Evolutionary conservation across 2,329 filamentous ascomycete species (phyloP), one percentile per base, ranked within the genome.

Genomic region (Alternaria angustiovoidea): DNA sequence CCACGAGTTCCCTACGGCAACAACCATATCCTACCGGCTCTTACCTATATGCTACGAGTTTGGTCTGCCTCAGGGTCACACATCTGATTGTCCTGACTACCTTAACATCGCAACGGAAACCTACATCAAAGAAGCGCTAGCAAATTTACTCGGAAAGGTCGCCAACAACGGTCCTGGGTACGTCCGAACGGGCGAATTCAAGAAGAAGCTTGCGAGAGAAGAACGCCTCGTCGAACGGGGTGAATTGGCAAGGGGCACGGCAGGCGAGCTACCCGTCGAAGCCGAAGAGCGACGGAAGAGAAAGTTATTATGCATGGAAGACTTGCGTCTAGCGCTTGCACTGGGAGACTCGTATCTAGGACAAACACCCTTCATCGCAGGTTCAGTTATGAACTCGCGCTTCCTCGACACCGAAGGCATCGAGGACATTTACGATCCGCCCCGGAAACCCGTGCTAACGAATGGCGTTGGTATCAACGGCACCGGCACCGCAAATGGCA

Each of bases 161-260:
- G 79, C 84, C 51, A 80, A 79, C 28, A 89, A 89, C 63, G 86
- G 85, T 1, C 82, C 85, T 1, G 75, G 75, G 7, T 80, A 79
- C 56, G 87, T 97, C 59, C 90, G 93, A 75, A 96, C 93, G 2
- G 86, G 89, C 67, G 89, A 88, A 59, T 97, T 94, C 78, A 88
- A 88, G 64, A 85, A 86, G 59, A 91, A 92, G 74, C 83, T 97
- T 11, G 87, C 88, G 55, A 83, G 84, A 47, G 94, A 97, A 76
- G 93, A 97, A 74, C 86, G 90, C 43, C 86, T 88, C 0, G 88
- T 87, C 26, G 85, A 88, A 41, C 84, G 88, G n/a, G 93, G 93
- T 5, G 91, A 94, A 68, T 77, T 96, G 1, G 82, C 86, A 18
- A 86, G 92, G 66, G 91, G 93, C 59, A 89, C 91, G 61, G 89